Conservation (phyloP, 1,284 basidiomycete genomes). For the Ganoderma sp. region DNA sequence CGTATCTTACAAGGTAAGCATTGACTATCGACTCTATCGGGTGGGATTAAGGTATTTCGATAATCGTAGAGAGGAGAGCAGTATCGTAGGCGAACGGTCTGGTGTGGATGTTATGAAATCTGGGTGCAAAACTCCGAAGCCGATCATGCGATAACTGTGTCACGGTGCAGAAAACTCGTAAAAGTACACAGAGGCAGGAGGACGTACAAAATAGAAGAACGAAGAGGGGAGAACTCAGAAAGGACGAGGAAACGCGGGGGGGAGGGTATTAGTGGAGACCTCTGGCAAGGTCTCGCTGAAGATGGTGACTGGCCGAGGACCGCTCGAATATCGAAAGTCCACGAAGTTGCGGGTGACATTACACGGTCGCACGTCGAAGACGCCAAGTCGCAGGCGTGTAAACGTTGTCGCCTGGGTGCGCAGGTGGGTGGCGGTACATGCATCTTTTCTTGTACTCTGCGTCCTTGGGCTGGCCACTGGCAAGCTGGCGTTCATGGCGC, state of each 20-base stretch:
- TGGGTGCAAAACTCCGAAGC: not conserved
- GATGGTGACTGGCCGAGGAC: no score
- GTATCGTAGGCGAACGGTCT: not conserved
- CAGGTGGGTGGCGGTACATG: slow-evolving; percentile 49
- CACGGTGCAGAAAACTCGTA: not conserved
- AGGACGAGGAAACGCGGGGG: not conserved
- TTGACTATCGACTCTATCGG: no score
- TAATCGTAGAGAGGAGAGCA: no score
- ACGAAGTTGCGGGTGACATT: not conserved
- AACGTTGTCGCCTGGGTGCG: slow-evolving; percentile 48
- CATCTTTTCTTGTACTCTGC: slow-evolving; percentile 58
- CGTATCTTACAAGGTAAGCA: no score
- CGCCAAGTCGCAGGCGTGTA: slow-evolving; percentile 44
- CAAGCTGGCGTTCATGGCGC: slow-evolving; percentile 50
- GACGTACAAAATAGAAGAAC: not conserved
- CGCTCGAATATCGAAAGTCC: not conserved
- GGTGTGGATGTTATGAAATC: not conserved
- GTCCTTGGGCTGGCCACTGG: slow-evolving; percentile 46
- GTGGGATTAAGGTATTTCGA: no score
- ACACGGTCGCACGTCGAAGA: not conserved
- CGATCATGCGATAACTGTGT: not conserved
- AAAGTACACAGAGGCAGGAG: not conserved
- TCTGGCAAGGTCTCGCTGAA: not conserved
- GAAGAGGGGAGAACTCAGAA: not conserved
- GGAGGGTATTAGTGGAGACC: not conserved